Base-by-base conservation (phyloP, 352 stramenopile species). In the Phytophthora pini region DNA sequence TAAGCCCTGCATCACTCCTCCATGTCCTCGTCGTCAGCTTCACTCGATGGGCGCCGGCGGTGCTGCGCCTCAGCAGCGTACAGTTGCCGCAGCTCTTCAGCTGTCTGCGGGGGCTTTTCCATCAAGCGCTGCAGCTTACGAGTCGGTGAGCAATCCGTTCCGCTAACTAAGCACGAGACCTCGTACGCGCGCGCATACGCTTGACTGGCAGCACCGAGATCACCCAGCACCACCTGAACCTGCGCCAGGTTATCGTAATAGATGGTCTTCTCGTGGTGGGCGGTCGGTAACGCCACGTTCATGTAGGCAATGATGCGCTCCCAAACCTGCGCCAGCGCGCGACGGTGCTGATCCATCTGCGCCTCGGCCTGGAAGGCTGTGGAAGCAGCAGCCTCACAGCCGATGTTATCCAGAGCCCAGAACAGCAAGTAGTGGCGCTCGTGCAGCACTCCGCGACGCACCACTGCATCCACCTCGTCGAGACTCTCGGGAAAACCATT, bases 241-340 rank as follows among this genome's bases (percentile, higher is more conserved):
- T 94, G 84, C 24, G 86, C 86, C 36, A 92, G 61, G 62, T 93
- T 90, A 72, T 94, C 86, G 68, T 94, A 94, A 68, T 94, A 90
- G 54, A 92, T 91, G 24, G 77, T 89, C 65, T 94, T 94, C 65
- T 92, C 83, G 61, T 94, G 83, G 50, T 92, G 77, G 36, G 79
- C 72, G 15, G 74, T 68, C 10, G 80, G 86, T 47, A 93, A 69
- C 9, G 88, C 78, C n/a, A 80, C 66, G 70, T 94, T 89, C 78
- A 94, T 88, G 59, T 54, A 76, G 20, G 70, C 56, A 56, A 94
- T 87, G 46, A 92, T 88, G 22, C 80, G 83, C 55, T 83, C 64
- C 76, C 83, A 92, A 39, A 90, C 76, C 55, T 80, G 68, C 40
- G 73, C 79, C 26, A 90, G 46, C 24, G 63, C 51, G 10, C 61